Conservation (phyloP, 148 eudicot genomes). For the Gaultheria prostrata region DNA sequence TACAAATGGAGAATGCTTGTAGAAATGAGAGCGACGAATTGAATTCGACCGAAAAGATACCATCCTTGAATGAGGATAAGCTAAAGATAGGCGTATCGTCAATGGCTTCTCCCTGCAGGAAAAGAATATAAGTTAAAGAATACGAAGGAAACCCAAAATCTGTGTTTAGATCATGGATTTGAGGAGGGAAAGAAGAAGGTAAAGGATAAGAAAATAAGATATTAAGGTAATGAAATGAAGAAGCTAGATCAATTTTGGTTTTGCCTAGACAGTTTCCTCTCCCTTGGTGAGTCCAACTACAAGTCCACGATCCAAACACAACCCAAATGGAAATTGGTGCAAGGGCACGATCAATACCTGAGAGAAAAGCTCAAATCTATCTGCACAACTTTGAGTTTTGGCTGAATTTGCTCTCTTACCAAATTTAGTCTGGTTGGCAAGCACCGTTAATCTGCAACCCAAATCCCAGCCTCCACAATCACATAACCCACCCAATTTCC, state of each 20-base stretch:
- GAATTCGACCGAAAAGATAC: conserved; percentile 67
- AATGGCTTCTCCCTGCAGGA: conserved; percentile 46
- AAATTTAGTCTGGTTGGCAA: conserved; percentile 32
- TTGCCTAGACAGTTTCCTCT: not conserved
- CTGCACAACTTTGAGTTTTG: conserved; percentile 18
- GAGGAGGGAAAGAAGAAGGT: not conserved
- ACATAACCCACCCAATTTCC: conserved; percentile 81
- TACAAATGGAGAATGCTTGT: conserved; percentile 73
- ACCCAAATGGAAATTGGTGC: conserved; percentile 1
- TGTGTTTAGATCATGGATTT: not conserved
- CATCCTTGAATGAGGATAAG: conserved; percentile 56
- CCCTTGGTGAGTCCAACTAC: not conserved
- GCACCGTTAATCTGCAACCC: conserved; percentile 67
- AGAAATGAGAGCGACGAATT: conserved; percentile 56
- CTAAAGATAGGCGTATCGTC: conserved; percentile 44
- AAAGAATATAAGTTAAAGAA: not conserved
- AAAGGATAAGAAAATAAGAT: not conserved
- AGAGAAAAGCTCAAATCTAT: conserved; percentile 50
- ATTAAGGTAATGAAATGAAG: not conserved
- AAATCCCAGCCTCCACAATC: conserved; percentile 99
- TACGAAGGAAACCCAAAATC: not conserved
- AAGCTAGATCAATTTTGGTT: not conserved
- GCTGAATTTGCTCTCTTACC: conserved; percentile 26
- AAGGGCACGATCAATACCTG: conserved; percentile 45
- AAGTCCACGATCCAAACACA: not conserved